These are phyloP conservation scores for Sclerotinia borealis DNA, from an alignment of 2,329 filamentous ascomycete species.

Conservation along the genomic window DNA sequence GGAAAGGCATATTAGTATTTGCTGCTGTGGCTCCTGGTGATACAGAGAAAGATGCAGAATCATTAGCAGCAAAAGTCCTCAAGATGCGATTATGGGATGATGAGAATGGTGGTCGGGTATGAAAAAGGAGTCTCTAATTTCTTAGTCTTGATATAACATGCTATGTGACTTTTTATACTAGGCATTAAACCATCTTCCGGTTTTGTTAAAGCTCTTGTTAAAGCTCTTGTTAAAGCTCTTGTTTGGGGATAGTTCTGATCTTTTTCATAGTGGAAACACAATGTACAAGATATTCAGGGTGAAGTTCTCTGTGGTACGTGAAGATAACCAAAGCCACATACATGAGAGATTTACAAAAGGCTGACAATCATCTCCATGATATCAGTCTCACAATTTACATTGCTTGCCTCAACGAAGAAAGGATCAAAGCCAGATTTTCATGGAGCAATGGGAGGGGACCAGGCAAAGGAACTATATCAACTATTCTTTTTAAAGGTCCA, in stretches of 20 bases:
- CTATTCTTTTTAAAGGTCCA: constrained; percentile 74
- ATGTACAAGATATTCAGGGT: constrained; percentile 78
- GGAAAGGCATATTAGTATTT: constrained; percentile 82
- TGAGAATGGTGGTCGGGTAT: constrained; percentile 30
- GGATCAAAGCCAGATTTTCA: constrained; percentile 95
- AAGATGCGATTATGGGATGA: constrained; percentile 81
- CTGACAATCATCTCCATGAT: constrained; percentile 8
- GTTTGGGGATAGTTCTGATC: constrained; percentile 14
- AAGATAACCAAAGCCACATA: background rate
- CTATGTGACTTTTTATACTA: background rate
- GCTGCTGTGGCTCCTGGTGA: constrained; percentile 88
- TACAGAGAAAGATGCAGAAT: constrained; percentile 79
- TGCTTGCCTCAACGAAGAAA: constrained; percentile 90
- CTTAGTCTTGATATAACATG: background rate
- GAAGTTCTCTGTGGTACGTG: constrained; percentile 84
- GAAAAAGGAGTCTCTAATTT: constrained; percentile 4
- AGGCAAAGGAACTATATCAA: constrained; percentile 77
- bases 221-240: background rate
- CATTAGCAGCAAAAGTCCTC: constrained; percentile 75
- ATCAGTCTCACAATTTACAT: constrained; percentile 90
- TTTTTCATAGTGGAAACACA: constrained; percentile 72
- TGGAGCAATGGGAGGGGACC: constrained; percentile 70
- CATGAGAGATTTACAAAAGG: background rate
- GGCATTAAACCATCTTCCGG: background rate
- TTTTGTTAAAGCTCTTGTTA: background rate